A percentile compares a stretch with the other conserved stretches of the same genome.
Conservation (phyloP, 2,329 filamentous ascomycete genomes). For the Graphiopsis chlorocephala region DNA sequence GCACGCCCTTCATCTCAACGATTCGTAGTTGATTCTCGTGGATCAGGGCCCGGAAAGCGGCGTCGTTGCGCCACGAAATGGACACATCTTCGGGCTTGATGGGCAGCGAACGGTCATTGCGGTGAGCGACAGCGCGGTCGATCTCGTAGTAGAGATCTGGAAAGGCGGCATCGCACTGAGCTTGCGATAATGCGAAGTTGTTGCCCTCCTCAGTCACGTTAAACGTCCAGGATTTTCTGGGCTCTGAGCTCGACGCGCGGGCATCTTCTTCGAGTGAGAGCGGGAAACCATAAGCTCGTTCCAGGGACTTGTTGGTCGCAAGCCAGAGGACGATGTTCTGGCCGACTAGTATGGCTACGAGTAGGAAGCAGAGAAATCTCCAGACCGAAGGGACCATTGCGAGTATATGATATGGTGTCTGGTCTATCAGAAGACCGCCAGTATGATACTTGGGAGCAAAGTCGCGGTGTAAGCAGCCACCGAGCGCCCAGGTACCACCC, state of each 20-base stretch:
- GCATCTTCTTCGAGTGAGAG: background rate
- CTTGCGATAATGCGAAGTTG: constrained; percentile 21
- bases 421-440: background rate
- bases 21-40: constrained; percentile 32
- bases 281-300: background rate
- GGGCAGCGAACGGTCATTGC: constrained; percentile 19
- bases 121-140: constrained; percentile 25
- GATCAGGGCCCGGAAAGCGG: constrained; percentile 28
- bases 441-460: background rate
- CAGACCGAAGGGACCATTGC: background rate
- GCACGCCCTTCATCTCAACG: constrained; percentile 23
- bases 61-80: constrained; percentile 24
- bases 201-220: constrained; percentile 17
- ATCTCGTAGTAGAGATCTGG: constrained; percentile 31
- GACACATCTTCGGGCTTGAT: constrained; percentile 25
- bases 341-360: background rate
- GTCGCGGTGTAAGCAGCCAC: background rate
- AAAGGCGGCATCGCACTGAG: constrained; percentile 29
- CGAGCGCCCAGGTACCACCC: background rate
- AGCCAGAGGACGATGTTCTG: constrained; percentile 3
- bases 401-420: background rate
- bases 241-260: background rate
- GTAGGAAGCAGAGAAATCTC: constrained; percentile 3
- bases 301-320: background rate
- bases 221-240: constrained; percentile 15